Evolutionary conservation across 108 stramenopile species (phyloP), one percentile per base, ranked within the genome.

Genomic region (Aurantiochytrium sp.): DNA sequence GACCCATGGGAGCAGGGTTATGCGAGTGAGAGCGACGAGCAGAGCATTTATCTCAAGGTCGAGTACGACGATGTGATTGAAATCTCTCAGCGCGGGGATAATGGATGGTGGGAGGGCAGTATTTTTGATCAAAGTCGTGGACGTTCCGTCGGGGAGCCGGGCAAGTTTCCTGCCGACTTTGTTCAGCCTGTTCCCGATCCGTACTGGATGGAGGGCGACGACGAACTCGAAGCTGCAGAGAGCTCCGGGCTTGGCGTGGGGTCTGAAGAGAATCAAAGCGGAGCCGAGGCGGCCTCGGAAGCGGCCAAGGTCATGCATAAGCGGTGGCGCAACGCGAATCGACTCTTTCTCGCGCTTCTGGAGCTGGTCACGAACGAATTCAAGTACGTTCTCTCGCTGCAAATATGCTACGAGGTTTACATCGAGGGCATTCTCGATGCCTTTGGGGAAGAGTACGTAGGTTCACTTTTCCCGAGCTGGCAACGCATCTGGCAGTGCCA

Each of bases 151-250:
- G 76, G 76, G 1, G n/a, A 12, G 6, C 18, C 49, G n/a, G 76
- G 76, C 12, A 83, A 83, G 76, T 83, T 83, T 35, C 76, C 76
- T 6, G 76, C 76, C n/a, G 45, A 21, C 19, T 83, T 28, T 23
- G 76, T 83, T 12, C n/a, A 12, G 45, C 76, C 76, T 23, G 28
- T 83, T 16, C 76, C 76, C 6, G 76, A 83, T 35, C 76, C 76
- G 49, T 83, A 83, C 76, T 83, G 76, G 76, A 28, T 53, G 28
- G 76, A 83, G 51, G 76, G 76, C 51, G 76, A 83, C 28, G 76
- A 83, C 49, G 76, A 83, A 23, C 25, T 69, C 21, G 35, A 69
- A 18, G 64, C 64, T 14, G 64, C 64, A 12, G 14, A 42, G 18
- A 69, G 64, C 42, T 42, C 42, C 21, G 64, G 64, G 21, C 6